Percentiles rank a stretch among this genome's conserved stretches.
phyloP scores from a whole-genome alignment of 2,329 filamentous ascomycete genomes.

The Beauveria pseudobassiana region DNA sequence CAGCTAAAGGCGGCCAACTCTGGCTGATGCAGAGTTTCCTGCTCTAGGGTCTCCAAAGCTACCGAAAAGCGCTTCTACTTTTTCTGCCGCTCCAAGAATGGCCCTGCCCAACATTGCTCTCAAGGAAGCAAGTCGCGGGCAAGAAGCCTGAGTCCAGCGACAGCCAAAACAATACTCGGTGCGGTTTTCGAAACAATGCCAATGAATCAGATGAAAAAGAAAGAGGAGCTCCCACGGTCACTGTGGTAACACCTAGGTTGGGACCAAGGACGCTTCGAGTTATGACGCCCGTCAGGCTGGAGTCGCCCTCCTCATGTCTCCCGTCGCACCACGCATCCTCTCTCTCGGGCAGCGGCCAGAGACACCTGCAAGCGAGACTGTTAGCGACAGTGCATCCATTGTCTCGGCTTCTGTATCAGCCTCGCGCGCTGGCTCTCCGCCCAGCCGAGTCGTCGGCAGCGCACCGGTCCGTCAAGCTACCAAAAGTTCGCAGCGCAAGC shows the following conservation, averaged over 20 bases:
- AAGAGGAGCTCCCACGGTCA: conserved; percentile 29
- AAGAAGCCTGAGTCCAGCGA: conserved; percentile 21
- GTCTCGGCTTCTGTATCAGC: conserved; percentile 62
- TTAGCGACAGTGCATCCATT: conserved; percentile 71
- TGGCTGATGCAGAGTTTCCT: conserved; percentile 53
- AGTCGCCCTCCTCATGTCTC: conserved; percentile 39
- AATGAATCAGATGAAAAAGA: conserved; percentile 17
- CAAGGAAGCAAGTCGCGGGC: conserved; percentile 26
- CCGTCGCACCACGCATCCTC: conserved; percentile 23
- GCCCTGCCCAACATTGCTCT: conserved; percentile 23
- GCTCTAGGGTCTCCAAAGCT: conserved; percentile 42
- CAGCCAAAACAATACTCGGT: conserved; percentile 14
- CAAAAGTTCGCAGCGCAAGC: conserved; percentile 73
- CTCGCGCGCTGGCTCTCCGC: conserved; percentile 63
- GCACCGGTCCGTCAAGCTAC: conserved; percentile 63
- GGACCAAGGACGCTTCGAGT: conserved; percentile 62
- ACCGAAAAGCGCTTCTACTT: conserved; percentile 24
- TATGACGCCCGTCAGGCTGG: conserved; percentile 57
- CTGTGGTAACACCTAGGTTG: conserved; percentile 43
- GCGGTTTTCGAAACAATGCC: conserved; percentile 10
- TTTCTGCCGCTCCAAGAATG: conserved; percentile 26
- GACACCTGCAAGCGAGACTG: conserved; percentile 64
- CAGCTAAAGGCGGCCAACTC: conserved; percentile 25
- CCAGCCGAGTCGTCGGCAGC: conserved; percentile 58
- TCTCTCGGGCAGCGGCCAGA: conserved; percentile 48